Evolutionary conservation across 2,329 filamentous ascomycete genomes (phyloP), one percentile per base, ranked within the genome.

Genomic region (Coleophoma eucalyptorum): DNA sequence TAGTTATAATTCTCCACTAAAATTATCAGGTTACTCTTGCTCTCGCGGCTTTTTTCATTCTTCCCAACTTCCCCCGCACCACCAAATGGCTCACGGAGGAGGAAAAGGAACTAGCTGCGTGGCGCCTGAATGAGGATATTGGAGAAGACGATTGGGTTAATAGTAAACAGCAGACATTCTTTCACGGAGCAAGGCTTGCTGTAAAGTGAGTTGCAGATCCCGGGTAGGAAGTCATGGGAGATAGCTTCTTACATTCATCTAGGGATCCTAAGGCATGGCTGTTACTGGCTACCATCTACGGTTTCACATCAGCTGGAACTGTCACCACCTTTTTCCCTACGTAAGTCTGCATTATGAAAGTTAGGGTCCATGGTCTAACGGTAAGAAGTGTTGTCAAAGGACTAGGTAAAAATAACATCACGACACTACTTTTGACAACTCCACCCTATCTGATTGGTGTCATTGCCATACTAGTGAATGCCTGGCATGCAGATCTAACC

Each of bases 271-370:
- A 49, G 32, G 21, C 46, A 26, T 49, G 46, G 46, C 13, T 49
- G 5, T 33, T 49, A 42, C 72, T 81, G 62, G 65, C 81, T 11
- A 68, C 81, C 41, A 69, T 84, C 45, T 76, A 81, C 56, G 74
- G 79, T 58, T 79, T 80, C 52, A 77, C 74, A 45, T 69, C 72
- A n/a, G 74, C 74, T 16, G 78, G 74, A 44, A 79, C 78, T 8
- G 78, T 85, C 13, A 84, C 79, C 40, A 83, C 82, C 65, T 86
- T 86, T 70, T 83, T 85, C 66, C 81, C 82, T 0, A 85, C 84
- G 0, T 82, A 89, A 53, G 84, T 88, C 10, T 16, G 10, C 15
- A 18, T 16, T 40, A 8, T 18, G n/a, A 8, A 5, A 38, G 10
- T 8, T 40, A 40, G 15, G 6, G 15, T 15, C 33, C 8, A 35